Evolutionary conservation across 164 flowering plant genomes (phyloP).

Genomic region (Cinnamomum micranthum): DNA sequence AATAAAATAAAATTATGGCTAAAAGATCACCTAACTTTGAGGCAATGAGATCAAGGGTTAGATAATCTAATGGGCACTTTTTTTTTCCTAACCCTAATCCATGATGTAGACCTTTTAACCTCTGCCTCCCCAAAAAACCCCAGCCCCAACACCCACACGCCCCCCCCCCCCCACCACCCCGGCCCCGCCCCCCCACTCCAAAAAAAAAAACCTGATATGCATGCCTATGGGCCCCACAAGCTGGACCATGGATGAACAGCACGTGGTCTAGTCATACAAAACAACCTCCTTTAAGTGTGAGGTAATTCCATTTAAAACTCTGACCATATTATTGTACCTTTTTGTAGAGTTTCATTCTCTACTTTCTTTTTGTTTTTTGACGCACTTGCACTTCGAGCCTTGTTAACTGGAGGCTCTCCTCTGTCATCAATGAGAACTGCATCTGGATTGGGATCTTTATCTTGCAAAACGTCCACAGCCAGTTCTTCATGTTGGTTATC

Average conservation of each 20-base stretch:
- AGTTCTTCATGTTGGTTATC: constrained; percentile 18
- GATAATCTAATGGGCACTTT: too few species aligned
- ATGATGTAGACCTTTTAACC: too few species aligned
- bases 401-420: constrained; percentile 18
- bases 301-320: neutral
- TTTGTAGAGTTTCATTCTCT: constrained; percentile 8
- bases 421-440: constrained; percentile 18
- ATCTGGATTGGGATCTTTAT: constrained; percentile 24
- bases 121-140: too few species aligned
- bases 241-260: neutral
- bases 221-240: neutral
- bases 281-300: neutral
- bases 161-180: too few species aligned
- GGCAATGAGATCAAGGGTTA: too few species aligned
- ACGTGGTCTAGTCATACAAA: neutral
- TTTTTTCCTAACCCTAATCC: too few species aligned
- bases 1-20: too few species aligned
- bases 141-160: too few species aligned
- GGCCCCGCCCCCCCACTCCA: too few species aligned
- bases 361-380: constrained; percentile 16
- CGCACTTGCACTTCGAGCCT: constrained; percentile 16
- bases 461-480: constrained; percentile 4
- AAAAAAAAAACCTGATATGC: too few species aligned
- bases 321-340: constrained; percentile 19
- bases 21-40: too few species aligned